Evolutionary conservation across 2,329 filamentous ascomycete genomes (phyloP), one percentile per base, ranked within the genome.

Genomic region (Fusarium burgessii): DNA sequence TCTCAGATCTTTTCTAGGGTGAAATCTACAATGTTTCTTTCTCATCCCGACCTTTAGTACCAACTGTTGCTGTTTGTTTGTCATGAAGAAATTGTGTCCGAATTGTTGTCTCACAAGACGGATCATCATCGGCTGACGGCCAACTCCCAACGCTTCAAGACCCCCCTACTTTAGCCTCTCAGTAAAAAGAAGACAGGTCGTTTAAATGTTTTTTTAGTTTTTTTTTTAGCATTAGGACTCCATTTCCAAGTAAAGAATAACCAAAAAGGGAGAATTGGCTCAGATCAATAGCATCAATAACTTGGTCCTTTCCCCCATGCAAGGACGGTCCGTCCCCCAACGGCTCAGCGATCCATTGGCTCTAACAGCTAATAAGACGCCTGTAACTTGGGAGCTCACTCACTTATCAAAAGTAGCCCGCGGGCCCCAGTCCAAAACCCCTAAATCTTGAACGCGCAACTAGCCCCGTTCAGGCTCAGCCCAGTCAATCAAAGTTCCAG

Each of bases 391-490:
- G 51, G n/a, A 51, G 49, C 35, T 52, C 35, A 41, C 38, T 52
- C 35, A 51, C 20, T 51, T 38, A 51, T 51, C 47, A 51, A 51
- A 13, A 50, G 32, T 36, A 36, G 32, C 32, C 32, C 47, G 47
- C 43, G 27, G 52, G 59, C 40, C 64, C 72, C 68, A 70, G 72
- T 61, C 62, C 49, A 70, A n/a, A 74, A 74, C 74, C 74, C 74
- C 74, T 76, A 76, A 76, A 66, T 75, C 65, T 11, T 75, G 68
- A 71, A 70, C 74, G 72, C 74, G 70, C 73, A 72, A 67, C 70
- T 70, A 70, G 66, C 74, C 74, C 74, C 66, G 72, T 75, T 72
- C 68, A 74, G 74, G 72, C 74, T 72, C 68, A 74, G 74, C 74
- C 70, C 56, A 66, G 60, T 73, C 74, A 72, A 60, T 71, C 74